Evolutionary conservation across 2,329 filamentous ascomycete genomes (phyloP).

Genomic region (Colletotrichum neosansevieriae): DNA sequence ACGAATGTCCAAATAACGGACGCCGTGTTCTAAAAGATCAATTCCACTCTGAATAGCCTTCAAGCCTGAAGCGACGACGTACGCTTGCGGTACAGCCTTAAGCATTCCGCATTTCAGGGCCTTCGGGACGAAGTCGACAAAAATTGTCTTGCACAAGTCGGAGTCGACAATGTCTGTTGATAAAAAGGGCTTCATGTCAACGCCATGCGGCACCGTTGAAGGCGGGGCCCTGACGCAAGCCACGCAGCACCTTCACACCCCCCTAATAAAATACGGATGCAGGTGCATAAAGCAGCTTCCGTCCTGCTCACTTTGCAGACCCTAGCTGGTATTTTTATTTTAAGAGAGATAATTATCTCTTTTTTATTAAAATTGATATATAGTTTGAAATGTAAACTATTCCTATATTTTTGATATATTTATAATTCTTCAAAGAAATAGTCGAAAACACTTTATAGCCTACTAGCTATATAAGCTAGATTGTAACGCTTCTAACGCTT

Average conservation of each 20-base stretch:
- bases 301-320: not conserved
- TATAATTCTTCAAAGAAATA: not conserved
- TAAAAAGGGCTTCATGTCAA: not conserved
- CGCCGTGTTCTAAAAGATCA: not conserved
- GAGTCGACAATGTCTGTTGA: not conserved
- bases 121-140: not conserved
- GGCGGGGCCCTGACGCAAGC: not conserved
- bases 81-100: not conserved
- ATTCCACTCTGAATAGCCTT: slow-evolving; percentile 9
- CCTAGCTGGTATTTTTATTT: not conserved
- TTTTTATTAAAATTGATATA: not conserved
- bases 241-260: not conserved
- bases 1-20: not conserved
- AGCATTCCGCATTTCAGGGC: not conserved
- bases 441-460: slow-evolving; percentile 8
- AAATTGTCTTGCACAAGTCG: not conserved
- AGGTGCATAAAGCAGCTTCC: not conserved
- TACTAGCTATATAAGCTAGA: not conserved
- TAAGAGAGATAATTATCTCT: not conserved
- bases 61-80: not conserved
- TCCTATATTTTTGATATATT: not conserved
- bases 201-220: not conserved
- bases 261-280: not conserved
- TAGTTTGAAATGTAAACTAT: not conserved
- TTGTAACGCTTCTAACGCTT: not conserved